Base-by-base conservation (phyloP, 371 early-diverging fungal species). In the Syncephalis plumigaleata region DNA sequence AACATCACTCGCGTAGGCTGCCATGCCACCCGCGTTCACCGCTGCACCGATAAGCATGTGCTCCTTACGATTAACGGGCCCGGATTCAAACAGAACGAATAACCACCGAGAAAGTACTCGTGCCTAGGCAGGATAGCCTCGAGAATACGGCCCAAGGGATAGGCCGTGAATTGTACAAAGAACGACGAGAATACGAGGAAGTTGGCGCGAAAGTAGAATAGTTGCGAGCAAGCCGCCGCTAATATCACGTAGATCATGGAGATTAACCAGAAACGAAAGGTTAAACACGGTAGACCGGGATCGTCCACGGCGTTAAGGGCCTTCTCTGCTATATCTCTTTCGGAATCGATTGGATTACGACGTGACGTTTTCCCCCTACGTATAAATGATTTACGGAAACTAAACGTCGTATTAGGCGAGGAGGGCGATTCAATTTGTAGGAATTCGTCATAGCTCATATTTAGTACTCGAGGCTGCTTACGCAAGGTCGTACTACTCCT, bases 51-150 rank as follows among this genome's bases (percentile, higher is more conserved):
- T 68, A 15, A 84, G 57, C 11, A 70, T 77, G 49, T 84, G 83
- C 62, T 85, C 86, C 60, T 85, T 85, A 50, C 79, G 68, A 57
- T 70, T 72, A 85, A 85, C 2, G 76, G 77, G 0, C 84, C 84
- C 0, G 86, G 81, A 50, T 85, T 85, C 40, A 79, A 60, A 36
- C 50, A 39, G 38, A 61, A 56, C 0, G 53, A 53, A 16, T 16
- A 24, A n/a, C 7, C 40, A 21, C 16, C 16, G 21, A 40, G 4
- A 21, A 8, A 18, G 40, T 18, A 18, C 7, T 40, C 15, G 4
- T 40, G 4, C 15, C 5, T 21, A 18, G 40, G 40, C 8, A 40
- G 40, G 4, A 40, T 18, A 8, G 18, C 18, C 8, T 40, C 18
- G 8, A 79, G 54, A n/a, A 79, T 24, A 36, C 58, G 64, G 11